Evolutionary conservation across 352 stramenopile genomes (phyloP).

Genomic region (Phytophthora cryptogea): DNA sequence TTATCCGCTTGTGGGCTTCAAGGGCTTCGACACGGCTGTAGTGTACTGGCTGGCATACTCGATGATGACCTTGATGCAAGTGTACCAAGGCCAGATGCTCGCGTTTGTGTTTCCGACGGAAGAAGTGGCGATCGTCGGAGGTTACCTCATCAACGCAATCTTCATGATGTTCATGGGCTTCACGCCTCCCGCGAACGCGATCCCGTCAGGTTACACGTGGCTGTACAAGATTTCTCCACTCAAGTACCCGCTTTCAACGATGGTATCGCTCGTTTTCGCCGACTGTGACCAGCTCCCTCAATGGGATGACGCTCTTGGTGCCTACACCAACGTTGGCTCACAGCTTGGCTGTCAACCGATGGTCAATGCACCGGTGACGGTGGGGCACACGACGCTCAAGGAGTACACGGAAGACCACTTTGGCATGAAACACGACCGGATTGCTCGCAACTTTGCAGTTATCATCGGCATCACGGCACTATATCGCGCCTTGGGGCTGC

Average conservation of each 20-base stretch:
- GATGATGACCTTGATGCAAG: slow-evolving; percentile 49
- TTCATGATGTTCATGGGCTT: slow-evolving; percentile 67
- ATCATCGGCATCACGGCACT: slow-evolving; percentile 31
- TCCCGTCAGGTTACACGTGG: slow-evolving; percentile 21
- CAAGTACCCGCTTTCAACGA: slow-evolving; percentile 24
- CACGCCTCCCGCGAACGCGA: slow-evolving; percentile 32
- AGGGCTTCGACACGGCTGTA: slow-evolving; percentile 22
- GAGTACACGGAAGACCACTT: slow-evolving; percentile 28
- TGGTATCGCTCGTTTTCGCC: slow-evolving; percentile 37
- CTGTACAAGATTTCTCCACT: slow-evolving; percentile 31
- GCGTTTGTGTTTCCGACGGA: slow-evolving; percentile 51
- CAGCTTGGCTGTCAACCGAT: slow-evolving; percentile 33
- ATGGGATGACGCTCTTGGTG: slow-evolving; percentile 18
- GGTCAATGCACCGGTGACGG: slow-evolving; percentile 21
- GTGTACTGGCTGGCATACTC: slow-evolving; percentile 36
- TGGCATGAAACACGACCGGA: slow-evolving; percentile 25
- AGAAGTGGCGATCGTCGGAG: slow-evolving; percentile 44
- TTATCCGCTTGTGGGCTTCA: slow-evolving; percentile 32
- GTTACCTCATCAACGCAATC: slow-evolving; percentile 49
- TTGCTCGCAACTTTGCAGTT: slow-evolving; percentile 37
- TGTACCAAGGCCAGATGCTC: slow-evolving; percentile 81
- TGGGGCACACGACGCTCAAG: slow-evolving; percentile 26
- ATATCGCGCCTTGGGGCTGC: slow-evolving; percentile 34
- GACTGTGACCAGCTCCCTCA: slow-evolving; percentile 28
- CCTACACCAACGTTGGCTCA: slow-evolving; percentile 23